A percentile compares a stretch with the other conserved stretches of the same genome.
phyloP scores from a whole-genome alignment of 345 rosid species.

The Dipteronia dyeriana region DNA sequence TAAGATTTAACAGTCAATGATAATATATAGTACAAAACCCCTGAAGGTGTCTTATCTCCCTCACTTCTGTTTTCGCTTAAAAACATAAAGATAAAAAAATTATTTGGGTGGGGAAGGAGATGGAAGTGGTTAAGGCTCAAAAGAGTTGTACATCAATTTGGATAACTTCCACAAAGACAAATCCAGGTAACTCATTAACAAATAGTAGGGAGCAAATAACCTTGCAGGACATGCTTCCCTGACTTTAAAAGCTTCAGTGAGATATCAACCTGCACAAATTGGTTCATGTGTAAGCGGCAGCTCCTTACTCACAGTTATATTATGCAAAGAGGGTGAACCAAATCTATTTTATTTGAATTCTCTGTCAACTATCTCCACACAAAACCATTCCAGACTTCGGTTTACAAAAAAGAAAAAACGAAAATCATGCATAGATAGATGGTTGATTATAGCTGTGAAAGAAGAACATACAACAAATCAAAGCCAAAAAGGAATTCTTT shows the following conservation, averaged over 20 bases:
- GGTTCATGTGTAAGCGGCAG: not conserved
- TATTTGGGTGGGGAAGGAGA: no score
- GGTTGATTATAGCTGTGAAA: no score
- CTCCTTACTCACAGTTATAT: not conserved
- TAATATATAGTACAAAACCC: not conserved
- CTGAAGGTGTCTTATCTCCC: not conserved
- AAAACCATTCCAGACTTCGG: no score
- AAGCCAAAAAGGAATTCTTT: no score
- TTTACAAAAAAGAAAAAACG: not conserved
- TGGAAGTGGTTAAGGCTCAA: no score
- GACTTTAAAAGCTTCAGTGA: slow-evolving; percentile 79
- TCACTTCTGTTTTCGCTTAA: no score
- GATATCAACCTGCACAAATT: slow-evolving; percentile 66
- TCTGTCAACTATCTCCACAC: no score
- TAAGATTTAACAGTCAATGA: not conserved
- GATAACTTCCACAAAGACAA: no score
- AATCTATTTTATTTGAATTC: not conserved
- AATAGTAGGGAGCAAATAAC: slow-evolving; percentile 31
- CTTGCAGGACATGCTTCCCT: slow-evolving; percentile 94
- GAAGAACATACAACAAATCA: no score
- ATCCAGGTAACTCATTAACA: no score
- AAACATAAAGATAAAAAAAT: not conserved
- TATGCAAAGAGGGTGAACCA: not conserved
- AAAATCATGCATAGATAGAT: no score
- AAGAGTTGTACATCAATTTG: no score